A percentile compares a stretch with the other conserved stretches of the same genome.
phyloP scores from a whole-genome alignment of 176 grass and related monocot species.

The Oryza meridionalis region DNA sequence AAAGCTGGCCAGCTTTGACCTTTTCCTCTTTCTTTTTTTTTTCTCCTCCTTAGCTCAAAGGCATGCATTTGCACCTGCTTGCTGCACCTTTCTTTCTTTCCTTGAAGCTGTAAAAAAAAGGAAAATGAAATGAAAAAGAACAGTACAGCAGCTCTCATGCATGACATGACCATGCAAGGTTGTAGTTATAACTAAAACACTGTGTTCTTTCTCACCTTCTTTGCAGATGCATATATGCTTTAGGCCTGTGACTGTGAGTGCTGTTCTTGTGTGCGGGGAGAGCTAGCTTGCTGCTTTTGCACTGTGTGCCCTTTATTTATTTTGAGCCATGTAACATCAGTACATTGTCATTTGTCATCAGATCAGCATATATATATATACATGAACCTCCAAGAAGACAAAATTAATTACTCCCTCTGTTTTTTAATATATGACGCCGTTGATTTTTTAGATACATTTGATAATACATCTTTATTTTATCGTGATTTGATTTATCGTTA shows the following conservation, averaged over 20 bases:
- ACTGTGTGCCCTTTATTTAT: neutral
- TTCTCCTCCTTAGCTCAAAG: neutral
- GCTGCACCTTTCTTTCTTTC: neutral
- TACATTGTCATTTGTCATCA: neutral
- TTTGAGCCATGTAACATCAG: neutral
- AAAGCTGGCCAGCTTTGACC: slow-evolving; percentile 26
- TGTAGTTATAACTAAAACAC: neutral
- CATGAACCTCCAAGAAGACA: neutral
- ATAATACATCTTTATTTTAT: too few species aligned
- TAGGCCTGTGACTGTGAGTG: slow-evolving; percentile 8
- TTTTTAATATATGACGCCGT: too few species aligned
- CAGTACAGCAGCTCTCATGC: slow-evolving; percentile 11
- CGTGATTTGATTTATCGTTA: too few species aligned
- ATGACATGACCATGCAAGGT: neutral
- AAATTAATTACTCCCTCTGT: too few species aligned
- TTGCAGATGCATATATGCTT: neutral
- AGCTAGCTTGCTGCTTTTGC: slow-evolving; percentile 7
- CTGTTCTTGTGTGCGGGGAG: neutral
- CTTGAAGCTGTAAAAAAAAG: slow-evolving; percentile 21
- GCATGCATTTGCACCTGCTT: neutral
- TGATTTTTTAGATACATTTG: too few species aligned
- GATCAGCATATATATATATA: neutral
- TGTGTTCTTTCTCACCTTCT: slow-evolving; percentile 14
- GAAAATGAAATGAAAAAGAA: neutral
- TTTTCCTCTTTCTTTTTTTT: neutral